Base-by-base conservation (phyloP, 1,284 basidiomycete genomes). In the Heliocybe sulcata region DNA sequence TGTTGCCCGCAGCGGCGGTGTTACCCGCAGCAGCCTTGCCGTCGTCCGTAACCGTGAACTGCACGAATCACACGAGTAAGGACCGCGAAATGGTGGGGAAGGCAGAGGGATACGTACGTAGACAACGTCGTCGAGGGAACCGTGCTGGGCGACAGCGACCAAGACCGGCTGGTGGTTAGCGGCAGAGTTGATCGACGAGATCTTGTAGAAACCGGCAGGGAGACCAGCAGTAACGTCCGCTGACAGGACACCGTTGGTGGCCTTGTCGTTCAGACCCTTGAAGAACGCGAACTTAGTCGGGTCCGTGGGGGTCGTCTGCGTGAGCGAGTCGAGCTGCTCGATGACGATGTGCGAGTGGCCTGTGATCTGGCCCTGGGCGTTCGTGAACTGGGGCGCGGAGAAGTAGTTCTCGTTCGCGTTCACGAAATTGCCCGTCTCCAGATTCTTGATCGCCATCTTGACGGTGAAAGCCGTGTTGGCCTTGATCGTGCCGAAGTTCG, bases 281-380 rank as follows among this genome's bases (percentile, higher is more conserved):
- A 84, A 86, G 72, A 84, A 85, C 3, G 71, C 75, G 63, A 82
- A 83, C 35, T 61, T 63, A 42, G 62, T 70, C 8, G 82, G 77
- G 65, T 84, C 71, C n/a, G 70, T 67, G n/a, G 74, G 66, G 1
- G 64, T 67, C 1, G 76, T 80, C 58, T 74, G 70, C n/a, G 61
- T 66, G 48, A 82, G 63, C 27, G 73, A 69, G 38, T 64, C 56
- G 56, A 85, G 64, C 57, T 64, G 25, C 64, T 85, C 76, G 58
- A 86, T 68, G 54, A 80, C 76, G 61, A 83, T 70, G 69, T 86
- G 83, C 23, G 77, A 77, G 70, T 85, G 83, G 4, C 83, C 83
- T 45, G 70, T 61, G 59, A 80, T 73, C 50, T 69, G 60, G 56
- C 76, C 78, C 25, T 62, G 54, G 0, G 35, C 58, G 64, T 72